Conservation (phyloP, 495 filamentous ascomycete genomes). For the Neurospora sp. region DNA sequence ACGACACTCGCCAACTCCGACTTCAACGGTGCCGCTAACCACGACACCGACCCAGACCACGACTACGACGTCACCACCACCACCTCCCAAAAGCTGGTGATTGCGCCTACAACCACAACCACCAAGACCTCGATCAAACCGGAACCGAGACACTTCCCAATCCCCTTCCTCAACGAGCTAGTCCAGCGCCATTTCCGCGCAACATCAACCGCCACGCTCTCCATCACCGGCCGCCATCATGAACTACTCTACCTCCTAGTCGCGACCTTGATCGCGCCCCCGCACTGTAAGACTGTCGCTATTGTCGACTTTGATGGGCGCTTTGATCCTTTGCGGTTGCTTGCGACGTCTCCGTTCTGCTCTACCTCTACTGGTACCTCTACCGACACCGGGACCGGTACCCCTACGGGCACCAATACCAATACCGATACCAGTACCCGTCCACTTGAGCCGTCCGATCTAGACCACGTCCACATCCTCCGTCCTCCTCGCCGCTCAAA, state of each 20-base stretch:
- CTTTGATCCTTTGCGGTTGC: slow-evolving; percentile 53
- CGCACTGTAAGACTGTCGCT: slow-evolving; percentile 47
- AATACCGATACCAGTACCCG: not conserved
- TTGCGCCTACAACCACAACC: not conserved
- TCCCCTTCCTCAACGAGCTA: slow-evolving; percentile 32
- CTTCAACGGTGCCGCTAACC: not conserved
- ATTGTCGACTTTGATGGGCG: slow-evolving; percentile 61
- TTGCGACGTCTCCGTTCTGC: not conserved
- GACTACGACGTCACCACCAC: not conserved
- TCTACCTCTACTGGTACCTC: not conserved
- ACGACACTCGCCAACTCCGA: not conserved
- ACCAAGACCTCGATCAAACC: not conserved
- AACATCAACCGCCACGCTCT: slow-evolving; percentile 25
- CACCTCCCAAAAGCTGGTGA: not conserved
- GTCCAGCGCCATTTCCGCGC: slow-evolving; percentile 27
- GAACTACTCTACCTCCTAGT: slow-evolving; percentile 59
- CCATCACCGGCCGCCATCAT: slow-evolving; percentile 45
- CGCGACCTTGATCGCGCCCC: slow-evolving; percentile 45
- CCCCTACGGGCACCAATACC: not conserved
- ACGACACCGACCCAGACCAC: not conserved
- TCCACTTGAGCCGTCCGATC: slow-evolving; percentile 9
- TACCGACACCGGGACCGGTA: not conserved
- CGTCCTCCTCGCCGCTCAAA: slow-evolving; percentile 14
- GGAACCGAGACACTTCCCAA: slow-evolving; percentile 21
- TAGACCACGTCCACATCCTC: slow-evolving; percentile 34